Base-by-base conservation (phyloP, 2,329 filamentous ascomycete genomes). In the Aspergillus latus region DNA sequence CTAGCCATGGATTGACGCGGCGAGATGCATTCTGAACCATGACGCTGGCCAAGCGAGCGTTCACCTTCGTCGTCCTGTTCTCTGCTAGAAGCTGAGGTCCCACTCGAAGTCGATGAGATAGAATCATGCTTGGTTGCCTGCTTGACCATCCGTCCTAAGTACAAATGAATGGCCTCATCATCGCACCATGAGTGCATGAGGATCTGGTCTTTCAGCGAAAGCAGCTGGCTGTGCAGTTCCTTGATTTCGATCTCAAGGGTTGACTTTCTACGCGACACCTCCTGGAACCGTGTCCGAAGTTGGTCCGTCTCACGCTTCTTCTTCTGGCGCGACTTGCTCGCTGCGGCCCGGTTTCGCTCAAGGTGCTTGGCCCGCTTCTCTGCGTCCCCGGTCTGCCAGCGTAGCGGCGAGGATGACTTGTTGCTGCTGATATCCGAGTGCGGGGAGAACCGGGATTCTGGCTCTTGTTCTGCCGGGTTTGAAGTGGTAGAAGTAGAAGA, bases 281-380 rank as follows among this genome's bases (percentile, higher is more conserved):
- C 68, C 28, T 72, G 40, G 57, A 66, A 74, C 2, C 65, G 64
- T 5, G 56, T 70, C 60, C 84, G 82, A 9, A 84, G 77, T 37
- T 75, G 68, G 56, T 79, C 74, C 32, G 79, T 81, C 64, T 82
- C 82, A 58, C 82, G 80, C 70, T 85, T 85, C 72, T 85, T 85
- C 74, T 84, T 84, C 64, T 82, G 79, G 13, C 83, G 79, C 66
- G 83, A 85, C 62, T 85, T 85, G 66, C 81, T 82, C 2, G 83
- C 83, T 2, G 83, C 83, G 1, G 83, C 70, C 1, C 83, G 79
- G 62, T 86, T 86, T 62, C 84, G 81, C 66, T 85, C 82, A 11
- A 85, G 77, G 65, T 81, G 82, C 44, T 77, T 78, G 49, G 78
- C 76, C 4, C 78, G 76, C 61, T 80, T 80, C 10, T 49, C 42